Evolutionary conservation across 352 stramenopile genomes (phyloP), one percentile per base, ranked within the genome.

Genomic region (Pythium rishiriense): DNA sequence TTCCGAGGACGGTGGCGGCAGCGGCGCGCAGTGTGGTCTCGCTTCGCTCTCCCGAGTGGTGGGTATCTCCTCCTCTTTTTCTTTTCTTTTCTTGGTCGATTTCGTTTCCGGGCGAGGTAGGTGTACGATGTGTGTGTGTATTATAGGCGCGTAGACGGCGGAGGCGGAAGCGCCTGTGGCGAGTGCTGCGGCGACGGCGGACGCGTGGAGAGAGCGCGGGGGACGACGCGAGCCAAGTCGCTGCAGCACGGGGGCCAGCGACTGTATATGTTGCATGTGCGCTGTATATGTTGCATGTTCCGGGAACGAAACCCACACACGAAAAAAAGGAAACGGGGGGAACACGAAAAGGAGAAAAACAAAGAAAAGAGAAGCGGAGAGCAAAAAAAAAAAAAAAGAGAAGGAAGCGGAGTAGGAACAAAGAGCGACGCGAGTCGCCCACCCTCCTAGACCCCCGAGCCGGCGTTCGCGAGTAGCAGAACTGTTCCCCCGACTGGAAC

Each of bases 321-420:
- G 28, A 72, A 73, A 79, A 68, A 74, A 70, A 65, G 41, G 31
- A 58, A 68, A 39, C 37, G 70, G 61, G 71, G 47, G 66, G 41
- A 39, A 69, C 19, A 53, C 45, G 68, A 79, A 66, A 74, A 70
- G 62, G 35, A 26, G 47, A 68, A 45, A 37, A 46, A 69, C 22
- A 50, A 43, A 54, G 49, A 58, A 57, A 58, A 58, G 48, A 50
- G 29, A 31, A 56, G 46, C 8, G 35, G 35, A 57, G 50, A 61
- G 50, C 24, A 56, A 51, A 66, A 25, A 57, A 68, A 45, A 53
- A 48, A 42, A 64, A 49, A 56, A 45, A 67, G 56, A 60, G 29
- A 59, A 50, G 41, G 31, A 24, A 56, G 37, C 17, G 42, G 33
- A 54, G 33, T 48, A 58, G 29, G n/a, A 26, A 28, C 15, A 58